phyloP scores from a whole-genome alignment of 1,284 basidiomycete species.

The Trametes sp. region DNA sequence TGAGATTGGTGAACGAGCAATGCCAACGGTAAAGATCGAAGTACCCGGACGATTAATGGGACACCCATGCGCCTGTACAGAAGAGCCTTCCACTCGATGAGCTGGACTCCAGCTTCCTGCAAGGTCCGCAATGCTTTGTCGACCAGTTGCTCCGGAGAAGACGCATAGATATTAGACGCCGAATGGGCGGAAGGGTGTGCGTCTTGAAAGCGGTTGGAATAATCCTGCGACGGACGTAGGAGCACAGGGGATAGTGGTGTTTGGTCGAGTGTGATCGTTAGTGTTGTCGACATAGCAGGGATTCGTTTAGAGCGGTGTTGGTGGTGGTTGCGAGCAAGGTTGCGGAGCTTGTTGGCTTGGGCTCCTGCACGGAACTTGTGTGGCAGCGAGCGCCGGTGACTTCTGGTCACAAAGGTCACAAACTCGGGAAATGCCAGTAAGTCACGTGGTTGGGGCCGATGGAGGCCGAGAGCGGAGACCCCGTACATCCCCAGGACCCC shows the following conservation, averaged over 20 bases:
- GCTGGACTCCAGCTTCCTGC: constrained; percentile 34
- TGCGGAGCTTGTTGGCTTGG: background rate
- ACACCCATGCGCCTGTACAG: constrained; percentile 42
- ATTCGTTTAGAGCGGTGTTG: background rate
- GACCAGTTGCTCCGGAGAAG: constrained; percentile 34
- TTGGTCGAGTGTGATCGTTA: background rate
- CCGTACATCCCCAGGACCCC: too few species aligned
- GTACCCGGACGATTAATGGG: constrained; percentile 38
- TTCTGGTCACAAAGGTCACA: too few species aligned
- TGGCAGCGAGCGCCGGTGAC: too few species aligned
- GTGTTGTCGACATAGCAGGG: background rate
- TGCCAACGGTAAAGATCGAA: background rate
- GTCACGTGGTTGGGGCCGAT: too few species aligned
- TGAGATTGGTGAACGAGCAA: too few species aligned
- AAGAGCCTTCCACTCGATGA: constrained; percentile 41
- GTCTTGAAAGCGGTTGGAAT: background rate
- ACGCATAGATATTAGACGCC: constrained; percentile 5
- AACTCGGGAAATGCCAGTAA: too few species aligned
- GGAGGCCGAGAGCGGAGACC: too few species aligned
- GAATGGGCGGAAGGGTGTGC: background rate
- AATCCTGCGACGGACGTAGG: background rate
- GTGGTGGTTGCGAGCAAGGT: background rate
- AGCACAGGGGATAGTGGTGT: background rate
- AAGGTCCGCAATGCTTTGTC: constrained; percentile 39
- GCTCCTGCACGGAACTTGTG: background rate